phyloP scores from a whole-genome alignment of 805 yeast genomes.

The Pachysolen tannophilus region DNA sequence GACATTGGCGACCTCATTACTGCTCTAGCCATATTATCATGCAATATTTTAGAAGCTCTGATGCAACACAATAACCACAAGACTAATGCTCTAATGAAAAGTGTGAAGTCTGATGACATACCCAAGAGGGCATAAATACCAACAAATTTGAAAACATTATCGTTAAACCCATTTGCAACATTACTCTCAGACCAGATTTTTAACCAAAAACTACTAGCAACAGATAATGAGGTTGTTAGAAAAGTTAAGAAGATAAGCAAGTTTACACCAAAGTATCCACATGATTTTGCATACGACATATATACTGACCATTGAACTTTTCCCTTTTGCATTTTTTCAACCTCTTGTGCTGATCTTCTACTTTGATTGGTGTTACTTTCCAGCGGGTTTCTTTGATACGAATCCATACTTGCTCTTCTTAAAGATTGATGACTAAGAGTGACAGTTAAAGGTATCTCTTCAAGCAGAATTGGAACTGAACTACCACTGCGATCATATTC shows the following conservation, averaged over 20 bases:
- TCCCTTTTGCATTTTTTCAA: conserved; percentile 39
- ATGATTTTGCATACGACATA: conserved; percentile 65
- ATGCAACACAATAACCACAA: conserved; percentile 32
- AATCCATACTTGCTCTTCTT: background rate
- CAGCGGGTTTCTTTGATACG: background rate
- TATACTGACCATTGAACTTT: conserved; percentile 80
- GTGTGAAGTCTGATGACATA: background rate
- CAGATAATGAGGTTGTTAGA: conserved; percentile 41
- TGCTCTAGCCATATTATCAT: conserved; percentile 45
- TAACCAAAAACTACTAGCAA: conserved; percentile 69
- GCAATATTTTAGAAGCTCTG: conserved; percentile 47
- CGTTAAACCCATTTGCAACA: conserved; percentile 49
- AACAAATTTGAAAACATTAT: conserved; percentile 50
- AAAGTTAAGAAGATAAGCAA: conserved; percentile 46
- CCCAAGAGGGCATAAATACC: conserved; percentile 25
- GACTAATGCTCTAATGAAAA: background rate
- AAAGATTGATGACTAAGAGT: background rate
- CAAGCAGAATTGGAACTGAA: too few relatives aligned
- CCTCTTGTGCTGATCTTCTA: background rate
- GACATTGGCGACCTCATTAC: conserved; percentile 55
- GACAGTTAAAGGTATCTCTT: background rate
- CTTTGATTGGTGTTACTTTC: background rate
- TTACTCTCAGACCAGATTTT: conserved; percentile 88
- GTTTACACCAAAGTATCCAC: conserved; percentile 33
- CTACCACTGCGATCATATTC: too few relatives aligned